Conservation (phyloP, 805 yeast species). For the Suhomyces sp. region DNA sequence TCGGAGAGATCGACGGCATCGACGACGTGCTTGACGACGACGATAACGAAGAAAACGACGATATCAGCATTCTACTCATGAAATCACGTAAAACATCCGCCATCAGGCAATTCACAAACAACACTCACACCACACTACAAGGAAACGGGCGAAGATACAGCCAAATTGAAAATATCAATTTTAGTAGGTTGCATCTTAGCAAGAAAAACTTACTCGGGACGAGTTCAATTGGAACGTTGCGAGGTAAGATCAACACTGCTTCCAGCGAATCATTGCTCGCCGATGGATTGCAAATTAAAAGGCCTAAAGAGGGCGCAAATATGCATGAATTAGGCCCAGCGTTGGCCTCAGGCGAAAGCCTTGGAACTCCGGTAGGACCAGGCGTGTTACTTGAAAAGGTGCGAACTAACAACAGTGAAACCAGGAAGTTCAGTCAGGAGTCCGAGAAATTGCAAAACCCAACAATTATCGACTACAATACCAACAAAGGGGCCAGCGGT, state of each 20-base stretch:
- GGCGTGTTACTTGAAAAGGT: constrained; percentile 9
- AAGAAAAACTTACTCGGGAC: constrained; percentile 18
- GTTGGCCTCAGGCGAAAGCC: not conserved
- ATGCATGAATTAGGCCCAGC: not conserved
- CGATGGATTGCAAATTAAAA: constrained; percentile 13
- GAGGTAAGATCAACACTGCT: constrained; percentile 32
- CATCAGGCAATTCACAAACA: constrained; percentile 6
- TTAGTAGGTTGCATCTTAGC: constrained; percentile 1
- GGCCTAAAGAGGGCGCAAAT: not conserved
- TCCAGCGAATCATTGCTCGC: constrained; percentile 38
- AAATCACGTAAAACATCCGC: constrained; percentile 27
- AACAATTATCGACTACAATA: not conserved
- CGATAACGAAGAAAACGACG: constrained; percentile 17
- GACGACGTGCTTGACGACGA: constrained; percentile 6
- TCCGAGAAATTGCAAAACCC: not conserved
- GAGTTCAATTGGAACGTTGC: constrained; percentile 32
- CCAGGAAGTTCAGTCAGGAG: not conserved
- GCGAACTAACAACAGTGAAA: constrained; percentile 12
- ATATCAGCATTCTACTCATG: constrained; percentile 22
- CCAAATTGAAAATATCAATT: constrained; percentile 10
- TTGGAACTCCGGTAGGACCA: not conserved
- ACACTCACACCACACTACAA: not conserved
- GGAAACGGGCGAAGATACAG: constrained; percentile 11
- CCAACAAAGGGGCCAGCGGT: not conserved
- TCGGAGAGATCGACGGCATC: constrained; percentile 6